These are phyloP conservation scores for Taphrina wiesneri DNA, from an alignment of 1,139 yeast genomes.

Conservation along the genomic window DNA sequence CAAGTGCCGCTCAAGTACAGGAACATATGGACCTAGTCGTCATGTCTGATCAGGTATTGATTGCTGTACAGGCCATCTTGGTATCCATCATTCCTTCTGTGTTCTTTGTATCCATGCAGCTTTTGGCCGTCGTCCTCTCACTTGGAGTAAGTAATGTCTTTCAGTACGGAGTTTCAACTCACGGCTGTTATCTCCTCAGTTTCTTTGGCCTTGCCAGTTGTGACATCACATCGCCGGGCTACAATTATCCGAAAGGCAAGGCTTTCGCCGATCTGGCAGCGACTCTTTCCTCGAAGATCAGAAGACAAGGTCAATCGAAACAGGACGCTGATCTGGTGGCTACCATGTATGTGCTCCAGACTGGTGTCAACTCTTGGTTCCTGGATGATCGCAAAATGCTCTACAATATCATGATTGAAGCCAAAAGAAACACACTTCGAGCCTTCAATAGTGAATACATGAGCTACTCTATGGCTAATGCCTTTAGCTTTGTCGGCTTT, in stretches of 20 bases:
- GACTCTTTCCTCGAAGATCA: not conserved
- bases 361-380: slow-evolving; percentile 3
- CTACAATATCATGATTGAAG: not conserved
- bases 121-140: not conserved
- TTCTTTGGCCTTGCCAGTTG: slow-evolving; percentile 10
- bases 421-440: not conserved
- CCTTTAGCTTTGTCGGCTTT: not conserved
- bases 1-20: not conserved
- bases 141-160: slow-evolving; percentile 4
- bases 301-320: not conserved
- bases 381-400: not conserved
- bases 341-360: slow-evolving; percentile 11
- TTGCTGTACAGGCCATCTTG: slow-evolving; percentile 6
- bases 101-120: not conserved
- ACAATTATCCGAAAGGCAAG: slow-evolving; percentile 4
- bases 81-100: not conserved
- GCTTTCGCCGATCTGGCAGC: slow-evolving; percentile 2
- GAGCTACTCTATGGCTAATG: slow-evolving; percentile 1
- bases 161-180: not conserved
- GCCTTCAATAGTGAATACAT: slow-evolving; percentile 5
- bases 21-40: not conserved
- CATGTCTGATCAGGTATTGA: not conserved
- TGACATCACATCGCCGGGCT: not conserved
- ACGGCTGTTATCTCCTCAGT: slow-evolving; percentile 1
- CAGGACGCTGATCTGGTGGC: slow-evolving; percentile 6